Percentiles rank a stretch among this genome's conserved stretches.
Conservation (phyloP, 768 basidiomycete genomes). For the Chalciporus chontae region DNA sequence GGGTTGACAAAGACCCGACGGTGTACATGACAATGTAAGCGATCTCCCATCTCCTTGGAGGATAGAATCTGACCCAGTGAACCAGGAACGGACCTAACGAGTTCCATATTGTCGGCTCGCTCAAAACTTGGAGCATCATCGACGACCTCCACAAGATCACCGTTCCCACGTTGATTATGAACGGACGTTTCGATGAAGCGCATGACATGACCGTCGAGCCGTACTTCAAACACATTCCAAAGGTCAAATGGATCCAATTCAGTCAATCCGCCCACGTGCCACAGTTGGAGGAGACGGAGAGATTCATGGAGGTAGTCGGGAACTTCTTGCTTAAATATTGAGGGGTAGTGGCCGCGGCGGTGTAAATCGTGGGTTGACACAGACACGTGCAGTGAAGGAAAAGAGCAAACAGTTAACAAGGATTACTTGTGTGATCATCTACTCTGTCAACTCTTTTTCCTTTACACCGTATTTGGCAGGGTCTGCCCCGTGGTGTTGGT, state of each 20-base stretch:
- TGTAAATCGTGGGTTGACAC: not conserved
- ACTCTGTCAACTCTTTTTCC: conserved; percentile 25
- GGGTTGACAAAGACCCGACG: conserved; percentile 42
- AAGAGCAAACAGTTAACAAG: not conserved
- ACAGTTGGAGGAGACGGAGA: conserved; percentile 36
- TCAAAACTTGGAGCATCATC: conserved; percentile 36
- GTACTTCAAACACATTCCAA: conserved; percentile 31
- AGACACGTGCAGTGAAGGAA: not conserved
- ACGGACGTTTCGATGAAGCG: conserved; percentile 37
- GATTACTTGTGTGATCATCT: conserved; percentile 12
- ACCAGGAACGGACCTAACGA: conserved; percentile 40
- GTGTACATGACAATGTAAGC: conserved; percentile 47
- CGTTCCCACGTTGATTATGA: conserved; percentile 33
- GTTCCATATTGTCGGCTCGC: conserved; percentile 32
- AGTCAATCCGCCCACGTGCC: conserved; percentile 34
- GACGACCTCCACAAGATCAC: conserved; percentile 31
- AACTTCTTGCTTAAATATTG: conserved; percentile 25
- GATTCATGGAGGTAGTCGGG: conserved; percentile 32
- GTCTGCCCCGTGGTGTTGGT: conserved; percentile 82
- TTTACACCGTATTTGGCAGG: conserved; percentile 69
- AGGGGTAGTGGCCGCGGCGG: not conserved
- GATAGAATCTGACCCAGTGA: conserved; percentile 1
- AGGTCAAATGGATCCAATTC: conserved; percentile 37
- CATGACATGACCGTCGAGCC: conserved; percentile 33
- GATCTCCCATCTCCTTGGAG: not conserved